Percentiles rank a stretch among this genome's conserved stretches.
Conservation (phyloP, 2,329 filamentous ascomycete genomes). For the Didymella sp. region DNA sequence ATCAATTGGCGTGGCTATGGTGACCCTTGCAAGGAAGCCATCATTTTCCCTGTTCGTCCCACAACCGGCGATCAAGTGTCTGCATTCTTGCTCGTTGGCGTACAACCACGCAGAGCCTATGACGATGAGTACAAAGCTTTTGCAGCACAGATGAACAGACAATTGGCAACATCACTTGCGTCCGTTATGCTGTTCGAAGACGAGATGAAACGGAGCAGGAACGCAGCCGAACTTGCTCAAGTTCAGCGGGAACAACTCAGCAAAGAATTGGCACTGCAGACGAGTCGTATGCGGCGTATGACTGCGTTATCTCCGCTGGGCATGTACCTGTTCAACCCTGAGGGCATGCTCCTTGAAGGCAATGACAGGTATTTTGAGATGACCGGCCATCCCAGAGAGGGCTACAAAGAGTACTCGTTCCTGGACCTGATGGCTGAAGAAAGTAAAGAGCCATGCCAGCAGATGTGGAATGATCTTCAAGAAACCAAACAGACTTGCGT, state of each 20-base stretch:
- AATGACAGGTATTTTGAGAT: constrained; percentile 59
- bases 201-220: constrained; percentile 39
- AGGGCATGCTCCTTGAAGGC: constrained; percentile 51
- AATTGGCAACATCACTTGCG: constrained; percentile 44
- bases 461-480: constrained; percentile 51
- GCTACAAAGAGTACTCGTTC: constrained; percentile 53
- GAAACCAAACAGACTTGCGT: constrained; percentile 48
- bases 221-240: constrained; percentile 37
- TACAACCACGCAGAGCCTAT: constrained; percentile 45
- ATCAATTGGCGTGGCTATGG: constrained; percentile 45
- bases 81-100: constrained; percentile 42
- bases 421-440: constrained; percentile 51
- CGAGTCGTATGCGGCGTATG: constrained; percentile 45
- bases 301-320: constrained; percentile 44
- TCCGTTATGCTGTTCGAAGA: constrained; percentile 45
- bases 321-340: constrained; percentile 47
- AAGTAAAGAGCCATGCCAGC: constrained; percentile 41
- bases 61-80: constrained; percentile 42
- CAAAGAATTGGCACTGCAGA: constrained; percentile 39
- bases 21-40: constrained; percentile 43
- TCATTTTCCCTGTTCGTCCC: constrained; percentile 43
- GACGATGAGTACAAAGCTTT: constrained; percentile 45
- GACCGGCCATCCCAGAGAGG: constrained; percentile 53
- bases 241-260: constrained; percentile 39
- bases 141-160: constrained; percentile 40